Conservation (phyloP, 164 flowering plant species). For the Taxillus chinensis region DNA sequence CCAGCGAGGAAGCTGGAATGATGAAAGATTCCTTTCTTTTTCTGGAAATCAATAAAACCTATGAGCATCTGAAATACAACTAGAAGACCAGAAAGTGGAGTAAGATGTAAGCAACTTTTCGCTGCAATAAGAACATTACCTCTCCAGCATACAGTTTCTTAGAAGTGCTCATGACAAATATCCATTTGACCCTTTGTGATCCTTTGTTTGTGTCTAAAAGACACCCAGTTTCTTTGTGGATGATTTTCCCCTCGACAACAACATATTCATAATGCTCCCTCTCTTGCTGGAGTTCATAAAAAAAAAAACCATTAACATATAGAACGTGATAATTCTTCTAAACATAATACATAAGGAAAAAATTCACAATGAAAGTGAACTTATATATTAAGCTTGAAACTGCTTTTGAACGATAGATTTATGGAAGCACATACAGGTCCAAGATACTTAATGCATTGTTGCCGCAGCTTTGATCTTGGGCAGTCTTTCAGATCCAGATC, state of each 20-base stretch:
- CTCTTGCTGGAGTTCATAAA: conserved; percentile 48
- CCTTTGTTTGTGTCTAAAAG: conserved; percentile 47
- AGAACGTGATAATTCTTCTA: neutral
- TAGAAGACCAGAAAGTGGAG: neutral
- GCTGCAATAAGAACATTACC: conserved; percentile 31
- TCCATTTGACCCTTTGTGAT: conserved; percentile 45
- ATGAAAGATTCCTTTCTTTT: conserved; percentile 81
- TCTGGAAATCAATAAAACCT: conserved; percentile 26
- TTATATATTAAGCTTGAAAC: no score
- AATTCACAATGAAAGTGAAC: no score
- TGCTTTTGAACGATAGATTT: neutral
- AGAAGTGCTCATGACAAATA: conserved; percentile 85
- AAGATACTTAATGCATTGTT: conserved; percentile 80
- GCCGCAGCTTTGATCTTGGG: conserved; percentile 63
- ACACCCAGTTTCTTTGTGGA: conserved; percentile 43
- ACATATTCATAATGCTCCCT: conserved; percentile 65
- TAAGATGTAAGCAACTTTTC: neutral
- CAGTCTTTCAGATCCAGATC: conserved; percentile 67
- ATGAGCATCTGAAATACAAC: neutral
- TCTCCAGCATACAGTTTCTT: conserved; percentile 65
- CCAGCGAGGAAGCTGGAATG: conserved; percentile 96
- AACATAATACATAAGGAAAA: no score
- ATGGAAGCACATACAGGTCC: conserved; percentile 64
- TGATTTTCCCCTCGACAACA: conserved; percentile 45
- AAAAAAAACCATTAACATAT: conserved; percentile 1